These are phyloP conservation scores for Schizosaccharomyces cryophilus DNA, from an alignment of 805 yeast species.

Conservation along the genomic window DNA sequence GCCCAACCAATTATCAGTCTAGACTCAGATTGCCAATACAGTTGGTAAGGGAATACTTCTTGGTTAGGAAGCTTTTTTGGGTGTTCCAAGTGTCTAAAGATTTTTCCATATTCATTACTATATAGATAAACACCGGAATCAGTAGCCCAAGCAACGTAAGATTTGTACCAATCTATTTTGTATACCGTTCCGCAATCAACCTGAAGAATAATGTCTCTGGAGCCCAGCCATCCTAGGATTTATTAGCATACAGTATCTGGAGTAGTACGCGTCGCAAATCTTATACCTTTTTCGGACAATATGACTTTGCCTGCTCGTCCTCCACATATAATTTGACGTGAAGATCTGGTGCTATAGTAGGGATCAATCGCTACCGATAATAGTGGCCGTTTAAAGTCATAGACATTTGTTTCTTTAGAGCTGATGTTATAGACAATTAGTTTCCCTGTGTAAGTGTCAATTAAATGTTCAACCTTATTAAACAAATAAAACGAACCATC, in stretches of 20 bases:
- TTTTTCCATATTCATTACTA: conserved; percentile 27
- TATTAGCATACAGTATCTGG: background rate
- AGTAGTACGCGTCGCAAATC: background rate
- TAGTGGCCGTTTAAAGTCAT: conserved; percentile 67
- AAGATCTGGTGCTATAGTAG: conserved; percentile 24
- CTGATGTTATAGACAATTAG: conserved; percentile 32
- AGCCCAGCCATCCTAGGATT: conserved; percentile 45
- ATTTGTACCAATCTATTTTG: conserved; percentile 36
- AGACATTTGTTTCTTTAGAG: conserved; percentile 39
- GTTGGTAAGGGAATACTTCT: conserved; percentile 65
- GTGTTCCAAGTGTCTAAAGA: conserved; percentile 28
- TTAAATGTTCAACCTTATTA: background rate
- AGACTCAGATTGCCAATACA: conserved; percentile 39
- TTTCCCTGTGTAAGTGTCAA: background rate
- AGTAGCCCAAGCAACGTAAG: conserved; percentile 58
- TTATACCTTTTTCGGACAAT: conserved; percentile 36
- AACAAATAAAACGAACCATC: conserved; percentile 57
- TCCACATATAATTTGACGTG: conserved; percentile 55
- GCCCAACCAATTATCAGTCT: conserved; percentile 66
- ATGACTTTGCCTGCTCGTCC: conserved; percentile 73
- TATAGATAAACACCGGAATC: conserved; percentile 34
- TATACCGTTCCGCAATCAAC: conserved; percentile 47
- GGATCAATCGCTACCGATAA: conserved; percentile 67
- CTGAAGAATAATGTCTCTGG: conserved; percentile 42
- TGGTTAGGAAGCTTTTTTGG: conserved; percentile 37